Conservation (phyloP, 192 early-diverging fungal genomes). For the Coemansia sp. region DNA sequence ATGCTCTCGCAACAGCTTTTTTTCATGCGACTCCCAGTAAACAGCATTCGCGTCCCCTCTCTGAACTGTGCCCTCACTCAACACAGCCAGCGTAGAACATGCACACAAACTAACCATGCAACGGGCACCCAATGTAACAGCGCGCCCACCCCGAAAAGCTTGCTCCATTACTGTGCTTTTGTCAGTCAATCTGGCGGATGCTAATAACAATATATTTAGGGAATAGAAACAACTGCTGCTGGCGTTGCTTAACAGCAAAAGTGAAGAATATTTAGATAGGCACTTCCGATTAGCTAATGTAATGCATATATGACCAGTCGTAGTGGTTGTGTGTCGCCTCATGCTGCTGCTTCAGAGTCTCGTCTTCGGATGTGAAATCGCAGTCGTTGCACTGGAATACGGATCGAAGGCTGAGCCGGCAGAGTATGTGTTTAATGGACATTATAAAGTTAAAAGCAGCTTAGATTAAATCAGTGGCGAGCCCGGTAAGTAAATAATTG, state of each 20-base stretch:
- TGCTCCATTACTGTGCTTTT: no score
- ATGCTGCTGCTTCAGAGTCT: conserved; percentile 19
- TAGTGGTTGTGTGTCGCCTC: conserved; percentile 29
- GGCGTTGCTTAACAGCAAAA: neutral
- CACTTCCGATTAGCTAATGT: conserved; percentile 22
- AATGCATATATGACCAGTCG: conserved; percentile 53
- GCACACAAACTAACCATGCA: no score
- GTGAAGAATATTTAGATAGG: neutral
- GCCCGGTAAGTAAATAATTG: neutral
- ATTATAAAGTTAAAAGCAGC: conserved; percentile 3
- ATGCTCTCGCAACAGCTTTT: no score
- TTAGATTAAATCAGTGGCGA: neutral
- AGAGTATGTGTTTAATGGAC: conserved; percentile 14
- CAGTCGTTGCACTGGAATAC: conserved; percentile 49
- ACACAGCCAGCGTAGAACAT: no score
- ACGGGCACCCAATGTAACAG: no score
- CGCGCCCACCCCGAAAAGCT: no score
- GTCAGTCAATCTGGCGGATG: neutral
- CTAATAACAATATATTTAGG: conserved; percentile 6
- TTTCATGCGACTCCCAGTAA: no score
- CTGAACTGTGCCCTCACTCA: no score
- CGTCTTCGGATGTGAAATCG: conserved; percentile 33
- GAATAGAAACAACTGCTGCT: neutral
- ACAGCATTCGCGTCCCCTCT: no score
- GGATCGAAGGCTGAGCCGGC: conserved; percentile 24